These are phyloP conservation scores for Dichotomopilus funicola DNA, from an alignment of 2,329 filamentous ascomycete species.

Conservation along the genomic window DNA sequence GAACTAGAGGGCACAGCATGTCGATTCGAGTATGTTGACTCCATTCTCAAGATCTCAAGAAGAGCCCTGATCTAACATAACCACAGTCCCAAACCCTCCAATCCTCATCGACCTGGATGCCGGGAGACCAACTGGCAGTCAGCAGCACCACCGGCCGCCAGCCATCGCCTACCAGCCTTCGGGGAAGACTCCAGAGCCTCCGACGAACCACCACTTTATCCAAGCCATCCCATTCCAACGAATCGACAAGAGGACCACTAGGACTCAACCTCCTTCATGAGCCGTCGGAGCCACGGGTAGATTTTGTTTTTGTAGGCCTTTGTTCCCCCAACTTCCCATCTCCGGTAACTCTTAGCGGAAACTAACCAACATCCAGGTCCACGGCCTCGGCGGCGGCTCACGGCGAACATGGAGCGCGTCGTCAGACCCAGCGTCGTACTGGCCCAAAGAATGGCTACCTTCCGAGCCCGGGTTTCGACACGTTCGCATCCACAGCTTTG, in stretches of 20 bases:
- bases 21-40: not conserved
- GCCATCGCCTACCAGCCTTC: slow-evolving; percentile 9
- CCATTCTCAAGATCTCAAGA: not conserved
- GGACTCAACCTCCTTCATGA: slow-evolving; percentile 26
- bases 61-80: not conserved
- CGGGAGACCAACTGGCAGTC: slow-evolving; percentile 2
- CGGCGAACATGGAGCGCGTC: slow-evolving; percentile 36
- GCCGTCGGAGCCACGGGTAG: slow-evolving; percentile 28
- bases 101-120: slow-evolving; percentile 12
- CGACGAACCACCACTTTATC: slow-evolving; percentile 8
- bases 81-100: slow-evolving; percentile 3
- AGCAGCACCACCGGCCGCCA: slow-evolving; percentile 4
- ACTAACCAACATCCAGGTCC: slow-evolving; percentile 23
- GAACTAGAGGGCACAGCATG: not conserved
- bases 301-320: slow-evolving; percentile 31
- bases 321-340: not conserved
- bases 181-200: slow-evolving; percentile 14
- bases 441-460: slow-evolving; percentile 35
- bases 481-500: slow-evolving; percentile 25
- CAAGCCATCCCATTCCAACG: slow-evolving; percentile 12
- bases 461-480: slow-evolving; percentile 27
- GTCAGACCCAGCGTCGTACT: slow-evolving; percentile 29
- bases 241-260: slow-evolving; percentile 18
- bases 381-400: slow-evolving; percentile 36
- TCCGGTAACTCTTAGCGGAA: not conserved